Percentiles rank a stretch among this genome's conserved stretches.
Conservation (phyloP, 2,329 filamentous ascomycete species). For the Harringtonia lauricola region DNA sequence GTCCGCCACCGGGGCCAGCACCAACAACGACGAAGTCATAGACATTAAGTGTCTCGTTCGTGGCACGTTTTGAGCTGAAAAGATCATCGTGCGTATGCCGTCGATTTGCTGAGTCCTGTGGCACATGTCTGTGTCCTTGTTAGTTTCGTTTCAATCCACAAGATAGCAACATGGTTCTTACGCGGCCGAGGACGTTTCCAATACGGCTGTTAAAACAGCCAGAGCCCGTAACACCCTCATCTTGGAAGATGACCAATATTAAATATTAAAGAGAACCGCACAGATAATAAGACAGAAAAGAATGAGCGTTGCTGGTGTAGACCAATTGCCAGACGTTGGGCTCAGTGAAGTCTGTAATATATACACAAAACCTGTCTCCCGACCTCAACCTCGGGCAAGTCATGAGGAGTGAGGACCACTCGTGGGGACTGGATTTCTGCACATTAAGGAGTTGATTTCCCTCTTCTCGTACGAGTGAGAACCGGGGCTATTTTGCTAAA, state of each 20-base stretch:
- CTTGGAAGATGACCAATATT: not conserved
- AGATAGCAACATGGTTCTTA: not conserved
- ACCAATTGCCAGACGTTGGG: too few relatives aligned
- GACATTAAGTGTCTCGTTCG: slow-evolving; percentile 17
- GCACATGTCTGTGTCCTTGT: not conserved
- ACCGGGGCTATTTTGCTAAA: too few relatives aligned
- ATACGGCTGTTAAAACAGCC: not conserved
- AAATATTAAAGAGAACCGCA: not conserved
- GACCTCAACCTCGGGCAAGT: too few relatives aligned
- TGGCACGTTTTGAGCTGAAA: not conserved
- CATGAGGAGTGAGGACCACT: too few relatives aligned
- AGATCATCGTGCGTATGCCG: not conserved
- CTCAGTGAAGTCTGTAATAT: too few relatives aligned
- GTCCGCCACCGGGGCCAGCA: slow-evolving; percentile 47
- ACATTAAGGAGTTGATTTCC: too few relatives aligned
- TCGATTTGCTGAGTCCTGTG: not conserved
- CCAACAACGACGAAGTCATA: slow-evolving; percentile 56
- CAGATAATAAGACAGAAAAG: too few relatives aligned
- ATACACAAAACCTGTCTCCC: too few relatives aligned
- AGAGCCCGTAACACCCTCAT: not conserved
- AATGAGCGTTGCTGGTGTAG: too few relatives aligned
- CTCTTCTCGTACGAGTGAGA: too few relatives aligned
- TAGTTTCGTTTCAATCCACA: not conserved
- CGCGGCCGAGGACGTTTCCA: not conserved
- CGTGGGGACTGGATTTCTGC: too few relatives aligned